Base-by-base conservation (phyloP, 805 yeast genomes). In the Kockiozyma suomiensis region DNA sequence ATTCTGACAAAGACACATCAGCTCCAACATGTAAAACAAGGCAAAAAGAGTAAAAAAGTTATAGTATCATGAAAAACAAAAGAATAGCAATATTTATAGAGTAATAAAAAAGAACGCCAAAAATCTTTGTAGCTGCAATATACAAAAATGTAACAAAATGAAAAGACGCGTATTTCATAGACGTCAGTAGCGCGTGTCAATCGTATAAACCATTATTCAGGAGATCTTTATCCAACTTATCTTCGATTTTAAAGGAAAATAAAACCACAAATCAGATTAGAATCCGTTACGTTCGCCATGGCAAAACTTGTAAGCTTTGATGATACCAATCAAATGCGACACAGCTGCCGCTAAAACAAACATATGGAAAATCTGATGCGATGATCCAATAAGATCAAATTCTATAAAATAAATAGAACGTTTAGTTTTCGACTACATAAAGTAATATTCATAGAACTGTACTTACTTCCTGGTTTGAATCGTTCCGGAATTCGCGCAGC, bases 401-500 rank as follows among this genome's bases (percentile, higher is more conserved):
- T 41, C 71, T 61, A 33, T 15, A 23, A 28, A 19, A 96, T 12
- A 85, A 66, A 0, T 89, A 91, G 6, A 90, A 96, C 68, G 87
- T n/a, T n/a, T n/a, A n/a, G n/a, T n/a, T n/a, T n/a, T n/a, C n/a
- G n/a, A n/a, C n/a, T n/a, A n/a, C n/a, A n/a, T n/a, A n/a, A 32
- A 10, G 30, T 15, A 79, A 10, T 82, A 68, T n/a, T n/a, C n/a
- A n/a, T n/a, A n/a, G n/a, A n/a, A n/a, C n/a, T n/a, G n/a, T n/a
- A 90, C 96, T 70, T 80, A 88, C 59, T 72, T 0, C 91, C 91
- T 0, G 90, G 89, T 4, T 65, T 66, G 43, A 78, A 76, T 50
- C 87, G 77, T 70, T 91, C 97, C 0, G 97, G 97, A 35, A 88
- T 72, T 61, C 97, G 78, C 25, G 79, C 71, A 0, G 96, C 97